Evolutionary conservation across 768 basidiomycete genomes (phyloP).

Genomic region (Aureoboletus auriporus): DNA sequence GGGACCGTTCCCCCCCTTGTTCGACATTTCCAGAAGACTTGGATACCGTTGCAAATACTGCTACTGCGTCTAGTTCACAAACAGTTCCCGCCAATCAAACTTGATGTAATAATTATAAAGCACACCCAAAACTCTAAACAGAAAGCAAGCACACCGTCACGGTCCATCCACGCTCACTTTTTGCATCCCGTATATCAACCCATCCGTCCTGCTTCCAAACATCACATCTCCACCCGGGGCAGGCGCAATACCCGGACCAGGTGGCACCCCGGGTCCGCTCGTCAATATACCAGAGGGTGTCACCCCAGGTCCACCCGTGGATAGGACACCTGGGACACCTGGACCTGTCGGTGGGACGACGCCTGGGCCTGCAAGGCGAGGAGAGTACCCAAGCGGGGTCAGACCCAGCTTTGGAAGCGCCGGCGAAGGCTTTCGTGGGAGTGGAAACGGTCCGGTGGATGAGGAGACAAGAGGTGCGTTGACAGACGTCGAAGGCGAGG

Average conservation of each 20-base stretch:
- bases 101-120: too few species aligned
- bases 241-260: constrained; percentile 26
- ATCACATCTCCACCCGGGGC: constrained; percentile 5
- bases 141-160: too few species aligned
- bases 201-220: constrained; percentile 12
- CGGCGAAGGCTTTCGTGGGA: constrained; percentile 23
- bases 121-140: too few species aligned
- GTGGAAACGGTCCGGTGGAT: constrained; percentile 18
- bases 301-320: constrained; percentile 18
- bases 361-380: constrained; percentile 28
- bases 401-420: constrained; percentile 27
- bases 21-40: too few species aligned
- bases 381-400: constrained; percentile 22
- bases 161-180: too few species aligned
- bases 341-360: constrained; percentile 27
- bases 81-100: too few species aligned
- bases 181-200: too few species aligned
- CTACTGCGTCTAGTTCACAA: too few species aligned
- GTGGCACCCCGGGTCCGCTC: constrained; percentile 26
- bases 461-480: constrained; percentile 16
- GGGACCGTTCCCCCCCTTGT: too few species aligned
- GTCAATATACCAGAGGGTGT: constrained; percentile 24
- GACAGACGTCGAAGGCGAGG: constrained; percentile 18
- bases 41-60: too few species aligned
- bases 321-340: constrained; percentile 24